These are phyloP conservation scores for Phytophthora sansomeana DNA, from an alignment of 352 stramenopile genomes.

Conservation along the genomic window DNA sequence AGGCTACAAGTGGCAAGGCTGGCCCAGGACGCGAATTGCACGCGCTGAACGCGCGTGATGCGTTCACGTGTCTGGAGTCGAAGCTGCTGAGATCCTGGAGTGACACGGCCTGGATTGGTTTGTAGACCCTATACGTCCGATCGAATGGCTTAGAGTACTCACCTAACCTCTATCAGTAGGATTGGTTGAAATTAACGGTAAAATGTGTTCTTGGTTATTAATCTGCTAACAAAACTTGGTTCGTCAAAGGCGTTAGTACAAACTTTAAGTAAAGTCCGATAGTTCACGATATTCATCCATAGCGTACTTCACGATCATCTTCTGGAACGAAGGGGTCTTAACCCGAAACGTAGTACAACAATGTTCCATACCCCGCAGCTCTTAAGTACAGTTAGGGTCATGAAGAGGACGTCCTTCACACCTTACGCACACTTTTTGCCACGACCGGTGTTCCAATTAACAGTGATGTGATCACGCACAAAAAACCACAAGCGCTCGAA, in stretches of 20 bases:
- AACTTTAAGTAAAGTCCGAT: not conserved
- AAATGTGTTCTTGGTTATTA: not conserved
- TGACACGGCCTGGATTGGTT: not conserved
- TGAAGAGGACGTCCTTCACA: no score
- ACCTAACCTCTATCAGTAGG: not conserved
- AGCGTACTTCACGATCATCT: no score
- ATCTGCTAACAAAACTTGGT: not conserved
- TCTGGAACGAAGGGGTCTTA: no score
- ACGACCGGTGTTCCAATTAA: no score
- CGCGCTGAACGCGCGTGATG: not conserved
- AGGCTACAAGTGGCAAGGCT: not conserved
- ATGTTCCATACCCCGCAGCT: no score
- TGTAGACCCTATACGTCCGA: slow-evolving; percentile 7
- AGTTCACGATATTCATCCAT: slow-evolving; percentile 1
- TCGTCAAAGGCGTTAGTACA: slow-evolving; percentile 4
- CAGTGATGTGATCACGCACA: no score
- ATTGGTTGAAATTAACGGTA: slow-evolving; percentile 1
- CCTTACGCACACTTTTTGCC: no score
- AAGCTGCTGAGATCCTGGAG: not conserved
- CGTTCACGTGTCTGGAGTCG: not conserved
- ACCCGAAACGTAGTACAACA: no score
- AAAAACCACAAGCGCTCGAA: no score
- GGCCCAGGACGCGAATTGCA: slow-evolving; percentile 2
- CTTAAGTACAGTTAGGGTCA: no score
- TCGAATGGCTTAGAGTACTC: not conserved